Evolutionary conservation across 352 stramenopile genomes (phyloP).

Genomic region (Pythium dissotocum): DNA sequence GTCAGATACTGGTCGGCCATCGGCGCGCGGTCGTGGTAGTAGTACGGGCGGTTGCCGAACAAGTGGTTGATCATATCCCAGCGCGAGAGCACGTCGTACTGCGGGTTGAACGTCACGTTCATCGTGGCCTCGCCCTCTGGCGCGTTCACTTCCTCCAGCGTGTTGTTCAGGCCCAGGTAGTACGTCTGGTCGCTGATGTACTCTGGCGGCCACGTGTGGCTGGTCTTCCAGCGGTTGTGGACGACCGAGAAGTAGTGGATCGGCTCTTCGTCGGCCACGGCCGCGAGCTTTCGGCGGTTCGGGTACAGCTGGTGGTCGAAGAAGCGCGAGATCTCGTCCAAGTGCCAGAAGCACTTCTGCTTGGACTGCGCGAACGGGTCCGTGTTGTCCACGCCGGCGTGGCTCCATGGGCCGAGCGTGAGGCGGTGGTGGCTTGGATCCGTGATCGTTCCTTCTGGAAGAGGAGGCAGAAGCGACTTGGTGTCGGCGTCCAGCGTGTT

Average conservation of each 20-base stretch:
- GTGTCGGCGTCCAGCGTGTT: constrained; percentile 68
- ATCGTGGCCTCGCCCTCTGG: constrained; percentile 36
- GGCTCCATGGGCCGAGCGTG: constrained; percentile 79
- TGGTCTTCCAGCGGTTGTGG: constrained; percentile 76
- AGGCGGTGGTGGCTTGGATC: constrained; percentile 59
- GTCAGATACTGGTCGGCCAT: constrained; percentile 54
- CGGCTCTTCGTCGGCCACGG: constrained; percentile 65
- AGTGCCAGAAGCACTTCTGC: constrained; percentile 84
- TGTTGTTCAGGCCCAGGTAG: constrained; percentile 57
- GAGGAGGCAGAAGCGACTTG: constrained; percentile 46
- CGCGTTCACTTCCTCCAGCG: constrained; percentile 47
- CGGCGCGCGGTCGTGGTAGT: constrained; percentile 72
- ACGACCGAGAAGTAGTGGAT: constrained; percentile 84
- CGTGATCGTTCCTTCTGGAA: constrained; percentile 49
- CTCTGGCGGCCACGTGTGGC: constrained; percentile 56
- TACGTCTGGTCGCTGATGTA: constrained; percentile 53
- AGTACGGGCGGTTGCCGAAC: constrained; percentile 71
- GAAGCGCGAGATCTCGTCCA: constrained; percentile 85
- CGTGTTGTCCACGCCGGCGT: constrained; percentile 77
- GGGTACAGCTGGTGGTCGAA: constrained; percentile 80
- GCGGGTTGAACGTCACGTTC: constrained; percentile 42
- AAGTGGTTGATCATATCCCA: constrained; percentile 76
- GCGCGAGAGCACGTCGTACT: constrained; percentile 57
- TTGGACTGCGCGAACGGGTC: constrained; percentile 80
- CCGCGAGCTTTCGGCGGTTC: constrained; percentile 55